Conservation (phyloP, 2,329 filamentous ascomycete genomes). For the Exophiala oligosperma region DNA sequence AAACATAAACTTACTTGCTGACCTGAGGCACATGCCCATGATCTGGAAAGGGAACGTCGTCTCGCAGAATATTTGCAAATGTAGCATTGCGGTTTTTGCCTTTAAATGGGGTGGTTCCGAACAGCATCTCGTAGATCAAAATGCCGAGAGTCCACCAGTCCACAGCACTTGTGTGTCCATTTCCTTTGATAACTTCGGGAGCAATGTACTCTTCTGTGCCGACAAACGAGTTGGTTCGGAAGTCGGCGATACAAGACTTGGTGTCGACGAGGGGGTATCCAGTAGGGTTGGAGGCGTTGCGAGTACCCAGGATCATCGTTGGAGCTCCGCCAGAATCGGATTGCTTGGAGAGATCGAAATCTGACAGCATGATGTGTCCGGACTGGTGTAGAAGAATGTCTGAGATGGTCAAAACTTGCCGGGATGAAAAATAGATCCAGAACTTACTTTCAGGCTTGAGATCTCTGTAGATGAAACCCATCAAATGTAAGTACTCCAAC, state of each 20-base stretch:
- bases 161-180: slow-evolving; percentile 95
- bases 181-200: slow-evolving; percentile 97
- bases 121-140: slow-evolving; percentile 97
- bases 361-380: slow-evolving; percentile 99
- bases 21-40: slow-evolving; percentile 79
- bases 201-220: slow-evolving; percentile 99
- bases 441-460: slow-evolving; percentile 89
- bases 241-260: slow-evolving; percentile 96
- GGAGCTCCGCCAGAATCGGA: slow-evolving; percentile 93
- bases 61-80: slow-evolving; percentile 93
- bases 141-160: slow-evolving; percentile 99
- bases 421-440: not conserved
- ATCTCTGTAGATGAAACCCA: slow-evolving; percentile 99
- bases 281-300: slow-evolving; percentile 80
- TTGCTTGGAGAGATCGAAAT: slow-evolving; percentile 98
- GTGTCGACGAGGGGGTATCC: slow-evolving; percentile 97
- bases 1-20: slow-evolving; percentile 72
- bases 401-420: slow-evolving; percentile 48
- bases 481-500: slow-evolving; percentile 92
- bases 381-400: slow-evolving; percentile 97
- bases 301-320: slow-evolving; percentile 89
- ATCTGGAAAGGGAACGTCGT: slow-evolving; percentile 95
- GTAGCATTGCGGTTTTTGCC: slow-evolving; percentile 98
- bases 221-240: slow-evolving; percentile 97
- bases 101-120: slow-evolving; percentile 97